Base-by-base conservation (phyloP, 176 grass and related monocot genomes). In the Lolium multiflorum region DNA sequence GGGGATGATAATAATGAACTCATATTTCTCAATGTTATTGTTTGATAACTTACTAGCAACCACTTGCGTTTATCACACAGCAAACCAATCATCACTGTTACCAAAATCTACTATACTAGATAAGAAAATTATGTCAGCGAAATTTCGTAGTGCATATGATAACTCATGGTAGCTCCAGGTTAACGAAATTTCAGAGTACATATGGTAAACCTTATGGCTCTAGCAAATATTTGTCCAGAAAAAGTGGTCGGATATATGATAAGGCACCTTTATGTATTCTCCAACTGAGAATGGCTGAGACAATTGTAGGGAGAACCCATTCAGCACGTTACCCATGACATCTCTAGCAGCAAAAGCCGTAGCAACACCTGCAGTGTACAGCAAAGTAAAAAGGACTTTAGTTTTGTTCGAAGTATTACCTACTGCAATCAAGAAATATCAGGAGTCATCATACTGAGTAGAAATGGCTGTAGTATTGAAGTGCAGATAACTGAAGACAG, bases 261-360 rank as follows among this genome's bases (percentile, higher is more conserved):
- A 74, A 81, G 58, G 83, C 66, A 95, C 97, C 86, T 96, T 98
- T 80, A 98, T 98, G 73, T 96, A 94, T 82, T 98, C 97, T 68
- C 90, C 92, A 68, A 88, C 83, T 74, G 90, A 86, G 49, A 98
- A 98, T 71, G 94, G 92, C 63, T 89, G 91, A 80, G 94, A 96
- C 82, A 98, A 92, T 72, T 96, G 97, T 67, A 98, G 86, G 87
- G 94, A 92, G 81, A 98, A 90, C 35, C 97, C 97, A 84, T 89
- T 98, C 71, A 98, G 80, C 54, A 98, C 89, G 80, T 99, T 99
- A 72, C 92, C 97, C 89, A 99, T 86, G 81, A 99, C 89, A 91
- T 99, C 97, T 91, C 97, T 92, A 89, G 92, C 97, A 92, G 97
- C 97, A 92, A 99, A 99, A 85, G 97, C 97, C 74, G 89, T 99